Evolutionary conservation across 495 filamentous ascomycete species (phyloP), one percentile per base, ranked within the genome.

Genomic region (Talaromyces stipitatus): DNA sequence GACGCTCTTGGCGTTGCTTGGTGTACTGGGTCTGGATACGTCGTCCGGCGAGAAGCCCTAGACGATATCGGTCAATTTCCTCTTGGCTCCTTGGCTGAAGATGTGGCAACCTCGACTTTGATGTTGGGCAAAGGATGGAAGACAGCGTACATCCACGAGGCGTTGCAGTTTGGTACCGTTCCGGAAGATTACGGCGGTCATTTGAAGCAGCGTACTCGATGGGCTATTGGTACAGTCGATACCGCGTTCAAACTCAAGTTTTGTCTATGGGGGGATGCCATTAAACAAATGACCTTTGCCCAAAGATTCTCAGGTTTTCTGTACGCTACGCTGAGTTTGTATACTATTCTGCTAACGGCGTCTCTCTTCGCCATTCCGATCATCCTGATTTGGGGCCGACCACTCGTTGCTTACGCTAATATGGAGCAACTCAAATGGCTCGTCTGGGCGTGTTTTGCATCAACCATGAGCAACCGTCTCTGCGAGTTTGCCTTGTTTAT

Each of bases 21-120:
- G 78, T 79, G 78, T 57, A 78, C 77, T 22, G 80, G 80, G 8
- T 81, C 78, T 22, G 79, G 80, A 27, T 82, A 77, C 54, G 65
- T 78, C 14, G 62, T 77, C 46, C 72, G 78, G 4, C 73, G 78
- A 18, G 64, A 64, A 30, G 78, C 78, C 16, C 65, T 83, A 12
- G 70, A 79, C 45, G 64, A 70, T 27, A 81, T 82, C 48, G 79
- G 78, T 45, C 72, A 75, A 27, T 81, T 77, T 60, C 78, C 79
- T 4, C 62, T 71, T 5, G 76, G 68, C 5, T 74, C 74, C 10
- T 59, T 80, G 27, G 74, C 75, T n/a, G 80, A 83, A 61, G 80
- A 83, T 63, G 70, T 78, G 11, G 71, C 65, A 29, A 75, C 68
- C 5, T 80, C 78, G 3, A 72, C 68, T 3, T 58, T 78, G 22